phyloP scores from a whole-genome alignment of 805 yeast species.

The Nakazawaea molendinolei region DNA sequence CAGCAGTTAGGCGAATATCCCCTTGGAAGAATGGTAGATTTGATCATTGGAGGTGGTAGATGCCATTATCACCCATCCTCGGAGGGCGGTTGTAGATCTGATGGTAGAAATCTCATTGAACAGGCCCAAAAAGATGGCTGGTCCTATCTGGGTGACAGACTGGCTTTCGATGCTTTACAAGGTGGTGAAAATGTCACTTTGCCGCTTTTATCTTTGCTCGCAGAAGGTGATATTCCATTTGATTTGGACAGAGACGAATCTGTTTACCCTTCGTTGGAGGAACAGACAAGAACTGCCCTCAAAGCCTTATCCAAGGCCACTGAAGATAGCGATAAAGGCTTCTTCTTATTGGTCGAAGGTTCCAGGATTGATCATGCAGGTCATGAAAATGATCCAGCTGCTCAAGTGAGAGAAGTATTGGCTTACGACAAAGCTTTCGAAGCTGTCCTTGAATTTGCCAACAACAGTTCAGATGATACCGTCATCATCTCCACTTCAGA shows the following conservation, averaged over 20 bases:
- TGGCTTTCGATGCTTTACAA: constrained; percentile 49
- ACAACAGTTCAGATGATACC: constrained; percentile 66
- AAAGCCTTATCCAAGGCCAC: constrained; percentile 62
- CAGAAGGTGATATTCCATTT: constrained; percentile 74
- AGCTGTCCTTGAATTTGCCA: constrained; percentile 67
- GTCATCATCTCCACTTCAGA: constrained; percentile 79
- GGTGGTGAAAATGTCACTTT: constrained; percentile 58
- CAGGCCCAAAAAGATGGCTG: constrained; percentile 59
- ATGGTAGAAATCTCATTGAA: constrained; percentile 58
- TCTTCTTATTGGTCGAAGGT: constrained; percentile 83
- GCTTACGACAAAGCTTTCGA: constrained; percentile 80
- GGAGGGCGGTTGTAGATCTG: constrained; percentile 63
- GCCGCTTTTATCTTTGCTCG: constrained; percentile 74
- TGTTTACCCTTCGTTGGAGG: constrained; percentile 71
- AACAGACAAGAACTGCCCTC: constrained; percentile 70
- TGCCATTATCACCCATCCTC: constrained; percentile 64
- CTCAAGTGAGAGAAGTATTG: constrained; percentile 85
- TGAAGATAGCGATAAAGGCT: constrained; percentile 70
- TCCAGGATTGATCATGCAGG: constrained; percentile 95
- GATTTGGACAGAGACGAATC: constrained; percentile 66
- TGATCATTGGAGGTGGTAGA: constrained; percentile 89
- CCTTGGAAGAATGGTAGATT: constrained; percentile 72
- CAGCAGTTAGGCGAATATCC: constrained; percentile 82
- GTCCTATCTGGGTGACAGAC: constrained; percentile 54
- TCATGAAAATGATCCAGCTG: constrained; percentile 89